Evolutionary conservation across 495 filamentous ascomycete genomes (phyloP), one percentile per base, ranked within the genome.

Genomic region (Neurospora sp.): DNA sequence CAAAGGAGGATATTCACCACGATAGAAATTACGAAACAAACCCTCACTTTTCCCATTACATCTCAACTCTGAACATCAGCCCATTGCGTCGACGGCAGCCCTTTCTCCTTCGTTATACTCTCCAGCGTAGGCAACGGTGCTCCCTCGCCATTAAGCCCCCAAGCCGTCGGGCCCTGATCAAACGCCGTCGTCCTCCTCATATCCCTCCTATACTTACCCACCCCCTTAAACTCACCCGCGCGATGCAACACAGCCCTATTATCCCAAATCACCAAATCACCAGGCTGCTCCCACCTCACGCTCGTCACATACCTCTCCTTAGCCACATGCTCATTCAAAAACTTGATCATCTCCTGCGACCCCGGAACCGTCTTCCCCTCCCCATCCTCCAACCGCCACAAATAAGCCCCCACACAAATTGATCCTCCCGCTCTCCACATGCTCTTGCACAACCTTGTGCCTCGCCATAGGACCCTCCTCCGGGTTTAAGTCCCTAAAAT

Each of bases 181-280:
- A 86, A 84, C 12, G 88, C 87, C 39, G 87, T 89, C 20, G 87
- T 87, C 73, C 88, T 77, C 66, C 88, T 77, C 81, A 90, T 79
- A 76, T 90, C 88, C 14, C 87, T 75, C 54, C 76, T 79, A 77
- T 83, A 86, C 78, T 83, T 86, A 3, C 85, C 84, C 73, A 84
- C 83, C 70, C 86, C 90, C 1, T 72, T 77, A 1, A 88, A 88
- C 7, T 82, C 82, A 0, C 82, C 84, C 0, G 85, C 87, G 4
- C 86, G 80, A 75, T 90, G 89, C 81, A 89, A 80, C 40, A 87
- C 85, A 37, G 80, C 82, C 0, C 85, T 84, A 75, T 90, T 90
- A 72, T 90, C 89, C 89, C 89, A 91, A 31, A 89, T 84, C 9
- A 89, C 78, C 76, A 90, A 71, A 76, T 90, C 89, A 0, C 86